Conservation (phyloP, 345 rosid species). For the Camelina laxa region DNA sequence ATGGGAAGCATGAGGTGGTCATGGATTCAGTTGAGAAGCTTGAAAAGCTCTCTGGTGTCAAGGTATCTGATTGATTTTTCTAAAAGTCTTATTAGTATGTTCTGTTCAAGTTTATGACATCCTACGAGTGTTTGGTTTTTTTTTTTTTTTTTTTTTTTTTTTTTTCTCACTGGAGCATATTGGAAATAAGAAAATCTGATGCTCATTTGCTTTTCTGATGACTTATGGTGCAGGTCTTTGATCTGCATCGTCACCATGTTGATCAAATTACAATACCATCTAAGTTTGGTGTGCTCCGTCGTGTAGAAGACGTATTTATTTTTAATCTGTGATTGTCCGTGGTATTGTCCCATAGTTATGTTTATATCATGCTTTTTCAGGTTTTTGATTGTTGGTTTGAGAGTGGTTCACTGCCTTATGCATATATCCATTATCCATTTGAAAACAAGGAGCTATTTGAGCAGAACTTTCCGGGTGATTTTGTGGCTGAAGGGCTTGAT, state of each 20-base stretch:
- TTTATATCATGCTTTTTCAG: constrained; percentile 47
- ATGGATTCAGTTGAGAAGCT: constrained; percentile 86
- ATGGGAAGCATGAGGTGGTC: constrained; percentile 72
- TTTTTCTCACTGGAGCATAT: constrained; percentile 2
- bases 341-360: constrained; percentile 17
- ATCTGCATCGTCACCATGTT: constrained; percentile 92
- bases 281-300: constrained; percentile 82
- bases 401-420: constrained; percentile 99
- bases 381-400: constrained; percentile 99
- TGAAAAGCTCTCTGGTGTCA: constrained; percentile 86
- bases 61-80: constrained; percentile 49
- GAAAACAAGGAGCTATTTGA: constrained; percentile 89
- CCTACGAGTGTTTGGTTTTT: neutral
- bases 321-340: neutral
- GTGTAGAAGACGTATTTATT: constrained; percentile 73
- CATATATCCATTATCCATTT: constrained; percentile 97
- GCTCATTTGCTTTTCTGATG: constrained; percentile 16
- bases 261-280: constrained; percentile 92
- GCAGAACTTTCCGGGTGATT: constrained; percentile 93
- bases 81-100: constrained; percentile 19
- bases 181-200: constrained; percentile 8
- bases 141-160: neutral
- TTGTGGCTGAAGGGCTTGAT: constrained; percentile 98
- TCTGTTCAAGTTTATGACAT: constrained; percentile 8
- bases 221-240: constrained; percentile 63